Base-by-base conservation (phyloP, 2,329 filamentous ascomycete genomes). In the Apiospora arundinis region DNA sequence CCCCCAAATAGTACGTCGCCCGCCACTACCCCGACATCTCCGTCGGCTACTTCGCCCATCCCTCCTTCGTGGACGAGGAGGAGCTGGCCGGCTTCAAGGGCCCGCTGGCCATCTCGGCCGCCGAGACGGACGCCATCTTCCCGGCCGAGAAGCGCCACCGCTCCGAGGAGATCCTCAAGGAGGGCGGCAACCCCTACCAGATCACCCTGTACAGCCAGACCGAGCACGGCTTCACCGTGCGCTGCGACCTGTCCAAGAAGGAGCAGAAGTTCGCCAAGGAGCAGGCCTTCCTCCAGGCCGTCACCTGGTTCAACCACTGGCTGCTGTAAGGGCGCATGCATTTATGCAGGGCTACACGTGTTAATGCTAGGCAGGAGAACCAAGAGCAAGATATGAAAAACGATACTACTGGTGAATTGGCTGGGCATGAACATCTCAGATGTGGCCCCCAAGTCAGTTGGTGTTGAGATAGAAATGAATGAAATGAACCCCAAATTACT, bases 261-360 rank as follows among this genome's bases (percentile, higher is more conserved):
- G 74, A 84, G 65, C 81, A 88, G 77, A 90, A 88, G 80, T 95
- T 88, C 76, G 91, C 92, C 48, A 95, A 94, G 87, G 93, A 97
- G 83, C 90, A 92, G 82, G 93, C 94, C 6, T 96, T 96, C 79
- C 77, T 86, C 74, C 94, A 96, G 85, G 93, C 93, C 46, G 85
- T 95, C 69, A 80, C 85, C 69, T 97, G 94, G 94, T 95, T 97
- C 75, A 87, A 93, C 75, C 74, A 72, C 69, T 79, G 74, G 74
- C 74, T 80, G 45, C 6, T 69, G 28, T 69, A 63, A 12, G 2
- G n/a, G n/a, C n/a, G n/a, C n/a, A n/a, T n/a, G n/a, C n/a, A n/a
- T n/a, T n/a, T n/a, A n/a, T n/a, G n/a, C n/a, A n/a, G n/a, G n/a
- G n/a, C n/a, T n/a, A n/a, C n/a, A n/a, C n/a, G n/a, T n/a, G n/a